Evolutionary conservation across 1,284 basidiomycete genomes (phyloP).

Genomic region (Singerocomus rubriflavus): DNA sequence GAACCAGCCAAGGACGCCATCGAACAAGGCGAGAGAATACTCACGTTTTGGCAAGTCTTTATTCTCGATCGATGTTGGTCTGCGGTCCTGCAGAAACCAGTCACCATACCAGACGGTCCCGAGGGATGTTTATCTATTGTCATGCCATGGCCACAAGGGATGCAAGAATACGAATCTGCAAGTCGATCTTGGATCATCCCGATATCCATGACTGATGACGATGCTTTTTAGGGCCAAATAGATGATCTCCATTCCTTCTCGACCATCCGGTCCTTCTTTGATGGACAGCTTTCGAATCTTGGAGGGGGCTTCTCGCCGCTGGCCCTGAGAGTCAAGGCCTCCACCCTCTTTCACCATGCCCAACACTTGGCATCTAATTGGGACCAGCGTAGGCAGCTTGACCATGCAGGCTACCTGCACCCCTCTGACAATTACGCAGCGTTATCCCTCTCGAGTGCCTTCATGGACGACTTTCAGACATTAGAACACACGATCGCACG

Average conservation of each 20-base stretch:
- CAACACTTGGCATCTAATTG: slow-evolving; percentile 56
- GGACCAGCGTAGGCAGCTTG: slow-evolving; percentile 49
- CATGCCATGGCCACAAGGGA: slow-evolving; percentile 63
- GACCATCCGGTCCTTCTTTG: slow-evolving; percentile 60
- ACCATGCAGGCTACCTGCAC: slow-evolving; percentile 10
- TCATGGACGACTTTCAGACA: slow-evolving; percentile 55
- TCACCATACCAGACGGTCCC: slow-evolving; percentile 49
- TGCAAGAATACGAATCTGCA: slow-evolving; percentile 58
- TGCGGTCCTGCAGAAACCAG: slow-evolving; percentile 54
- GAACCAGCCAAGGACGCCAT: slow-evolving; percentile 54
- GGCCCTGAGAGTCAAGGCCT: slow-evolving; percentile 68
- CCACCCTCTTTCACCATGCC: slow-evolving; percentile 68
- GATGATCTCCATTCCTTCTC: slow-evolving; percentile 48
- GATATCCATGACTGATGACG: slow-evolving; percentile 13
- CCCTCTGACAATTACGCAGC: slow-evolving; percentile 32
- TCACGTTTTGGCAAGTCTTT: slow-evolving; percentile 71
- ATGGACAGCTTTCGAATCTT: slow-evolving; percentile 48
- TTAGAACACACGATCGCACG: slow-evolving; percentile 61
- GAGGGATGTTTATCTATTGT: slow-evolving; percentile 49
- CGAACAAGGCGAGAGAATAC: slow-evolving; percentile 60
- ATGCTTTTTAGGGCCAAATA: slow-evolving; percentile 49
- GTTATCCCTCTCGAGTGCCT: slow-evolving; percentile 42
- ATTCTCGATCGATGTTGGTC: slow-evolving; percentile 68
- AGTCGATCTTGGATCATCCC: slow-evolving; percentile 20
- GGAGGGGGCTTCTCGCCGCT: slow-evolving; percentile 55